Conservation (phyloP, 1,284 basidiomycete species). For the Heliocybe sulcata region DNA sequence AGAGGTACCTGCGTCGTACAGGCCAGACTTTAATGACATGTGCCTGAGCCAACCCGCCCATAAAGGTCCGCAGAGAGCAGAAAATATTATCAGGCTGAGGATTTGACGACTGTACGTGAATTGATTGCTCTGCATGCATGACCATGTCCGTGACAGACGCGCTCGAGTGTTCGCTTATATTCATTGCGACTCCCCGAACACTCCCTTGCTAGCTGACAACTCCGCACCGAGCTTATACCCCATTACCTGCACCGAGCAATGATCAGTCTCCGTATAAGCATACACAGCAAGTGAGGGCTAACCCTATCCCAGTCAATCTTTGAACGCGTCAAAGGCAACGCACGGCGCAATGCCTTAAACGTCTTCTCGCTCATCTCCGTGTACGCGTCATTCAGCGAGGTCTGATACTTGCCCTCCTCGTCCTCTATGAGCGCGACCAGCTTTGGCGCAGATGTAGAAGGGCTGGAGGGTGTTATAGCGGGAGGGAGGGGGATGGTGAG, state of each 20-base stretch:
- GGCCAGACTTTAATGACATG: too few species aligned
- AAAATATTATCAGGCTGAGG: too few species aligned
- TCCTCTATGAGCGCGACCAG: slow-evolving; percentile 76
- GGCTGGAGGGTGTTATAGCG: slow-evolving; percentile 40
- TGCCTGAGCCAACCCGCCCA: too few species aligned
- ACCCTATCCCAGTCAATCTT: slow-evolving; percentile 95
- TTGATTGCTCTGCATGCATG: too few species aligned
- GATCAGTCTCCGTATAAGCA: background rate
- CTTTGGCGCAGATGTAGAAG: slow-evolving; percentile 56
- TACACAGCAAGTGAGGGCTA: slow-evolving; percentile 11
- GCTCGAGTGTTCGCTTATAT: background rate
- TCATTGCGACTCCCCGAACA: slow-evolving; percentile 31
- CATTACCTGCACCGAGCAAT: slow-evolving; percentile 42
- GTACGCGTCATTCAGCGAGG: slow-evolving; percentile 74
- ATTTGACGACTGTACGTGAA: too few species aligned
- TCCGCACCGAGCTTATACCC: slow-evolving; percentile 87
- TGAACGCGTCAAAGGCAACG: slow-evolving; percentile 86
- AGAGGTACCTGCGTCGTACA: too few species aligned
- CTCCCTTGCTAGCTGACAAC: slow-evolving; percentile 64
- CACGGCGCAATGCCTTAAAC: slow-evolving; percentile 84
- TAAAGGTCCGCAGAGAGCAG: too few species aligned
- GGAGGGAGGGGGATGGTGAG: slow-evolving; percentile 61
- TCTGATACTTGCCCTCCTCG: slow-evolving; percentile 74
- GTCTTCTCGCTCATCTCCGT: slow-evolving; percentile 85
- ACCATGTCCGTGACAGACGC: too few species aligned